These are phyloP conservation scores for Isabelozyma gotoi DNA, from an alignment of 805 yeast genomes.

Conservation along the genomic window DNA sequence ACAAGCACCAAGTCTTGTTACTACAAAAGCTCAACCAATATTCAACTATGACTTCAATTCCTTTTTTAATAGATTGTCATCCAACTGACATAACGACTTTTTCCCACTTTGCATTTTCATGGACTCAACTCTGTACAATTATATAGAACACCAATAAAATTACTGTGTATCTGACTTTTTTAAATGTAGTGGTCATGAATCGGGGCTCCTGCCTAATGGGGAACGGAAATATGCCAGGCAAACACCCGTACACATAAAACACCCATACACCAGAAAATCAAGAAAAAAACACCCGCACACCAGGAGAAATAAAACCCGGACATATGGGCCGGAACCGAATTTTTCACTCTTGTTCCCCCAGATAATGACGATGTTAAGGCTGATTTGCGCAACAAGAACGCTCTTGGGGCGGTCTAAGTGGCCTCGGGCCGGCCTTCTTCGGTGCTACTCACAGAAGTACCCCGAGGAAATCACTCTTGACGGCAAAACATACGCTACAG, in stretches of 20 bases:
- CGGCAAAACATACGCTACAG: constrained; percentile 55
- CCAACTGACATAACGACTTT: background rate
- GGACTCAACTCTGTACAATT: too few species aligned
- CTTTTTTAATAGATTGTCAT: background rate
- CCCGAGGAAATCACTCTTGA: constrained; percentile 39
- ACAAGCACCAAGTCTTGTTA: too few species aligned
- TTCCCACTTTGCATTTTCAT: background rate
- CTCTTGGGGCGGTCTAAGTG: background rate
- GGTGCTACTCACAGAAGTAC: constrained; percentile 6
- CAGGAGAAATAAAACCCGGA: background rate
- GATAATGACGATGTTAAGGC: background rate
- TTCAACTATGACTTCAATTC: background rate
- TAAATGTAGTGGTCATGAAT: too few species aligned
- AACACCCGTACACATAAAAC: too few species aligned
- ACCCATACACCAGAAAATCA: background rate
- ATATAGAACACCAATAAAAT: background rate
- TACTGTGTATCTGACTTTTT: background rate
- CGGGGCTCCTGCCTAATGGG: too few species aligned
- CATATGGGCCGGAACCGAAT: background rate
- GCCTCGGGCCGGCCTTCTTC: background rate
- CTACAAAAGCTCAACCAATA: too few species aligned
- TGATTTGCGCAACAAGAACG: background rate
- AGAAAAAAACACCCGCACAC: background rate
- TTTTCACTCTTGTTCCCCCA: background rate
- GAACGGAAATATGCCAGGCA: too few species aligned